Conservation (phyloP, 2,329 filamentous ascomycete species). For the Nigrograna mackinnonii region DNA sequence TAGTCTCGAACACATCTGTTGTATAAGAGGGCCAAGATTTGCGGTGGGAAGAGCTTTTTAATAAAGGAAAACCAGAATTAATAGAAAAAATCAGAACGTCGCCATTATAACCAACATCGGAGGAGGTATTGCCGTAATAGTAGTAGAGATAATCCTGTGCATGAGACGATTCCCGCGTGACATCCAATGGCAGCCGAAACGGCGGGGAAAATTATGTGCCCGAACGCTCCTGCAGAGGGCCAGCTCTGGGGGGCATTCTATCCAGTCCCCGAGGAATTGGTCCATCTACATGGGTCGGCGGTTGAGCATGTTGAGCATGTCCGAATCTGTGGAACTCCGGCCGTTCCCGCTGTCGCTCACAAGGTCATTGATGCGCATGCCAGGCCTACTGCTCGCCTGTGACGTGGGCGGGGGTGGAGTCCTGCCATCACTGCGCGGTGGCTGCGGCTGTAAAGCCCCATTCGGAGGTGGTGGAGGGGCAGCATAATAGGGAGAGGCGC, state of each 20-base stretch:
- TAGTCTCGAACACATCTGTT: not conserved
- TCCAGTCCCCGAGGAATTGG: not conserved
- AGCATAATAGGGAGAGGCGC: conserved; percentile 31
- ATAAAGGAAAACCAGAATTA: conserved; percentile 10
- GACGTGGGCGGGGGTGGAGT: conserved; percentile 41
- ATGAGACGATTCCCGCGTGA: not conserved
- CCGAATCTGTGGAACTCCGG: conserved; percentile 46
- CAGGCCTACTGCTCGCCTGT: conserved; percentile 32
- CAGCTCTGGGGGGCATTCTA: conserved; percentile 19
- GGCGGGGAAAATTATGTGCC: too few species aligned
- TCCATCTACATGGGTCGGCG: conserved; percentile 38
- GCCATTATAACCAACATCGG: not conserved
- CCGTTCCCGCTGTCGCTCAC: conserved; percentile 41
- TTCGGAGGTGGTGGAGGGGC: conserved; percentile 29
- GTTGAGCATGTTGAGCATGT: conserved; percentile 49
- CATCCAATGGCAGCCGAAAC: too few species aligned
- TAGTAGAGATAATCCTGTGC: not conserved
- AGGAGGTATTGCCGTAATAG: not conserved
- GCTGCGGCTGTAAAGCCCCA: conserved; percentile 35
- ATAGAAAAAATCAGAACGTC: conserved; percentile 7
- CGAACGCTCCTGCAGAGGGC: conserved; percentile 28
- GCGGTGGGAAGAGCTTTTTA: not conserved
- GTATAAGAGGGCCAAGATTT: not conserved
- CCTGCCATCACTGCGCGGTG: conserved; percentile 42
- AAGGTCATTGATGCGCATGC: conserved; percentile 48